Evolutionary conservation across 768 basidiomycete species (phyloP), one percentile per base, ranked within the genome.

Genomic region (Boletus reticulatus): DNA sequence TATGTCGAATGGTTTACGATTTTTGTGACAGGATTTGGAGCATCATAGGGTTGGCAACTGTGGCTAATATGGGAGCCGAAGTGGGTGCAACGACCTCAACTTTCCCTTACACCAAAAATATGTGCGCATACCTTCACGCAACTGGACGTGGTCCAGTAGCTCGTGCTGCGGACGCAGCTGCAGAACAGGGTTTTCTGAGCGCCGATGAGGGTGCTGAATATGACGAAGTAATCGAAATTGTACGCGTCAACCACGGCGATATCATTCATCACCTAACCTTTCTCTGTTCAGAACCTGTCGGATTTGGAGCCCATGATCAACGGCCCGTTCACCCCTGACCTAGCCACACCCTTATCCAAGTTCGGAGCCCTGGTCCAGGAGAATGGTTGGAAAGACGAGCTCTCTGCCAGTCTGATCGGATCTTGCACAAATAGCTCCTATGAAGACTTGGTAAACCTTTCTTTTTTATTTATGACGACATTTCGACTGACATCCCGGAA

Each of bases 391-490:
- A 94, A 93, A 70, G 92, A 94, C 66, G 88, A 92, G 69, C 76
- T 98, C 49, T 89, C 94, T 12, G 96, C 94, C 22, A 84, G 80
- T 48, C 80, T 99, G 27, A 99, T 99, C 66, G 97, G 97, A 22
- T 97, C 94, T n/a, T 99, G 97, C 72, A 99, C 97, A 31, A 99
- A 99, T 72, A 97, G 94, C 56, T 97, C 94, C 6, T 99, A 98
- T 68, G 92, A 96, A 70, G 92, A 94, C 67, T 88, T 94, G 92
- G 92, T 91, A 57, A 71, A 57, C 12, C 53, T 36, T 43, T 37
- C 11, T 48, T 8, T 3, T 27, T 43, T 10, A 32, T 41, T 50
- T 52, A 36, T 10, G 19, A n/a, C 14, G 14, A 39, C 17, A 0
- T n/a, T 20, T 57, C 4, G 7, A 32, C 38, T 63, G 58, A 57